These are phyloP conservation scores for Dendrocalamus sinicus DNA, from an alignment of 176 grass and related monocot species.

Conservation along the genomic window DNA sequence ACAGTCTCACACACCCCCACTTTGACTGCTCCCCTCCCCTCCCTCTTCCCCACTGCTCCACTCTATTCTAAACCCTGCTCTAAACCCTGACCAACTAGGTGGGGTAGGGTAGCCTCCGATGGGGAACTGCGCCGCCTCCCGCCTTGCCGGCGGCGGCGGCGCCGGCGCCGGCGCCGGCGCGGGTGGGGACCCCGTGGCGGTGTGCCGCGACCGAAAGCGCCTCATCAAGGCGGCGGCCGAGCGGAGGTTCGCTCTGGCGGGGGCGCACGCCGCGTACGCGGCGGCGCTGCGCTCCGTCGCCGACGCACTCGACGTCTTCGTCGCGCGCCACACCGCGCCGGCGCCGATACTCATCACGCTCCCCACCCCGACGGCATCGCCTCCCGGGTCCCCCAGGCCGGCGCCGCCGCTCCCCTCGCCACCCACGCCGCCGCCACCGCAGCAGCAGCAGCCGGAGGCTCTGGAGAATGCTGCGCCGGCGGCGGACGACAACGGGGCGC, in stretches of 20 bases:
- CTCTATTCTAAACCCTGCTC: conserved; percentile 58
- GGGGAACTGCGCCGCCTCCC: conserved; percentile 93
- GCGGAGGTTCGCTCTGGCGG: conserved; percentile 65
- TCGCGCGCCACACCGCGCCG: conserved; percentile 79
- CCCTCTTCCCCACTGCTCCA: conserved; percentile 9
- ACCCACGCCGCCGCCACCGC: not conserved
- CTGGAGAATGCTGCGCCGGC: not conserved
- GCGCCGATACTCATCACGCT: conserved; percentile 86
- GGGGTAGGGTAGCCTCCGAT: conserved; percentile 42
- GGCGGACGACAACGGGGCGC: conserved; percentile 16
- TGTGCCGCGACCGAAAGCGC: conserved; percentile 86
- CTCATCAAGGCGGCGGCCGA: conserved; percentile 80
- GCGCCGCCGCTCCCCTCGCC: conserved; percentile 24
- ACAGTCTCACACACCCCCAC: conserved; percentile 34
- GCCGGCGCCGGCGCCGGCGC: conserved; percentile 51
- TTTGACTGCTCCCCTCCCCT: conserved; percentile 59
- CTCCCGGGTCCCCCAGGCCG: conserved; percentile 54
- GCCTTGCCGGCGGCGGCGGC: conserved; percentile 61
- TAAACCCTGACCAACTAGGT: conserved; percentile 41
- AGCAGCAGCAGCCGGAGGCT: not conserved
- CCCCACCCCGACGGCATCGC: conserved; percentile 47
- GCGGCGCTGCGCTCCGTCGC: conserved; percentile 72
- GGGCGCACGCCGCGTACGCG: conserved; percentile 67
- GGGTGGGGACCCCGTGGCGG: conserved; percentile 70
- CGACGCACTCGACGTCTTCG: conserved; percentile 76